Percentiles rank a stretch among this genome's conserved stretches.
phyloP scores from a whole-genome alignment of 2,329 filamentous ascomycete species.

The Neonectria faginata region DNA sequence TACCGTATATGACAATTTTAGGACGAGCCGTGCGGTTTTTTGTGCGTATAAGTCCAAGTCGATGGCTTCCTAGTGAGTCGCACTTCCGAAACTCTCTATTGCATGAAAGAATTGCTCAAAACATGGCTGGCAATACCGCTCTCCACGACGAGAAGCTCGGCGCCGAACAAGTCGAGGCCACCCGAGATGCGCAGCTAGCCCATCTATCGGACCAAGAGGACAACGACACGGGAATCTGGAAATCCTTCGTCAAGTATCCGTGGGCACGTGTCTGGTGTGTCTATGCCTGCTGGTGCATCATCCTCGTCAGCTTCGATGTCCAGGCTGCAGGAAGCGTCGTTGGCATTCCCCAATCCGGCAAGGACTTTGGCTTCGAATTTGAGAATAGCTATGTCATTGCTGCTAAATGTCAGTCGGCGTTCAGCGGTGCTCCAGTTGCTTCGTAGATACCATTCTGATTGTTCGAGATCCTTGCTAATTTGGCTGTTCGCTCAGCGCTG shows the following conservation, averaged over 20 bases:
- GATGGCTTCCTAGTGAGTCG: not conserved
- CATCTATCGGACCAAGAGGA: conserved; percentile 31
- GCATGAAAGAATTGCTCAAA: not conserved
- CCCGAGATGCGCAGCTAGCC: conserved; percentile 20
- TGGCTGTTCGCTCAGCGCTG: not conserved
- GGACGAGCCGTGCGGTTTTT: not conserved
- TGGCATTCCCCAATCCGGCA: conserved; percentile 20
- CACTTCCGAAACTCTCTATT: not conserved
- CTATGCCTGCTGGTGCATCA: conserved; percentile 12
- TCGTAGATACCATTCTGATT: not conserved
- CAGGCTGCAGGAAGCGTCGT: conserved; percentile 17
- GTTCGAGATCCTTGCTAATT: not conserved
- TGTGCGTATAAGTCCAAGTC: not conserved
- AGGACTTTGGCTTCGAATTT: conserved; percentile 4
- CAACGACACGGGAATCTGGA: conserved; percentile 28
- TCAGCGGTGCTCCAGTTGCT: conserved; percentile 16
- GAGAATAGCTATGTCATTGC: conserved; percentile 7
- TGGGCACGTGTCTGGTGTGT: conserved; percentile 22
- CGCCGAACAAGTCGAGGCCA: conserved; percentile 22
- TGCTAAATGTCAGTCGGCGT: conserved; percentile 20
- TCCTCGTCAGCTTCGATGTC: conserved; percentile 14
- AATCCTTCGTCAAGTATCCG: conserved; percentile 19
- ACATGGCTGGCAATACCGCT: conserved; percentile 9
- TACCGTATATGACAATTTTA: not conserved
- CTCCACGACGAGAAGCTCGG: conserved; percentile 7